Evolutionary conservation across 768 basidiomycete species (phyloP), one percentile per base, ranked within the genome.

Genomic region (Serendipita sp.): DNA sequence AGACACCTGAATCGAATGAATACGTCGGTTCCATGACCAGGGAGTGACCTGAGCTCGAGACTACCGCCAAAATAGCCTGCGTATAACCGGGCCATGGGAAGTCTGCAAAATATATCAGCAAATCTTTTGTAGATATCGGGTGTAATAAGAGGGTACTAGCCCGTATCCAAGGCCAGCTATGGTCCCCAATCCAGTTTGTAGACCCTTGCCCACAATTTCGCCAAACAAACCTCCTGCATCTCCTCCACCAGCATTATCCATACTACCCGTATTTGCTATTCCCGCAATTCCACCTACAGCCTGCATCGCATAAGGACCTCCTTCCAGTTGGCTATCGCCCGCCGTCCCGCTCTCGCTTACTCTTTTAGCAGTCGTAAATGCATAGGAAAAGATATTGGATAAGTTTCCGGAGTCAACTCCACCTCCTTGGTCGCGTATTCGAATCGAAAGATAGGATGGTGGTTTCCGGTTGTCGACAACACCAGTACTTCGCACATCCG

Each of bases 91-190:
- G 69, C 69, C 13, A 70, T 66, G 38, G 72, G 64, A 4, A 70
- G 66, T 3, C 70, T 69, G 68, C 58, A n/a, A 41, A 13, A 45
- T 15, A 46, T 13, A 44, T 48, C 30, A 30, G 48, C 16, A 23
- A 28, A 23, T 23, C 30, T 41, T 23, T 64, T n/a, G n/a, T 60
- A 1, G 23, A 15, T 45, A 32, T 30, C 46, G 16, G 41, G 36
- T 36, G 15, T 38, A 51, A 63, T 48, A 41, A 41, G 13, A 13
- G 13, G 5, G 41, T 41, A 63, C 71, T 64, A 60, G 71, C 71
- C 91, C 91, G 68, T 92, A 94, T 1, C 91, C 91, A 35, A 94
- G 74, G 0, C 91, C 91, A 4, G 91, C 91, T 65, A 94, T 88
- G 2, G 89, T 90, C n/a, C 91, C 91, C 70, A 92, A 76, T 13